These are phyloP conservation scores for Carallia pectinifolia DNA, from an alignment of 345 rosid species.

Conservation along the genomic window DNA sequence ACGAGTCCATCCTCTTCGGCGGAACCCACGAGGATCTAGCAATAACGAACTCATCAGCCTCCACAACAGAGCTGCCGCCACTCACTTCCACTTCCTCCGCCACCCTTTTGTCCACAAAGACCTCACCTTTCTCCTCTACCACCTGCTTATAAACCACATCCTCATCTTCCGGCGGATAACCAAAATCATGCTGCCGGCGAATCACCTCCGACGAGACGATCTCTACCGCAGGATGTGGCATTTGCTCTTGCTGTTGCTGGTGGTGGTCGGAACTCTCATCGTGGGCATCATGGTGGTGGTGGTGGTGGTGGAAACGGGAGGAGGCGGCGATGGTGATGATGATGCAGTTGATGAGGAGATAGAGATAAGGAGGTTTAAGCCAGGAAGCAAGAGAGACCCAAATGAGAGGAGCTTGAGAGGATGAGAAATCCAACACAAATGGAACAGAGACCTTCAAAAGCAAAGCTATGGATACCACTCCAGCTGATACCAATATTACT, in stretches of 20 bases:
- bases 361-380: conserved; percentile 62
- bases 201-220: not conserved
- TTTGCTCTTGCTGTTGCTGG: conserved; percentile 4
- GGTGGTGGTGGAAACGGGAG: conserved; percentile 36
- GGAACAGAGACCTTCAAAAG: conserved; percentile 37
- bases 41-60: conserved; percentile 34
- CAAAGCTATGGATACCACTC: conserved; percentile 32
- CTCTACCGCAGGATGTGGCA: not conserved
- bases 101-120: conserved; percentile 19
- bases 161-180: conserved; percentile 6
- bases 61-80: conserved; percentile 5
- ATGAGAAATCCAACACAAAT: conserved; percentile 29
- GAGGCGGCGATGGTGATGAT: conserved; percentile 55
- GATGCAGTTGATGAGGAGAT: conserved; percentile 46
- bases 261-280: not conserved
- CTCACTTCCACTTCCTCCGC: conserved; percentile 7
- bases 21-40: conserved; percentile 34
- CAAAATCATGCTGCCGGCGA: not conserved
- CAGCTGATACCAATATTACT: conserved; percentile 37
- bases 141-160: not conserved
- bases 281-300: not conserved
- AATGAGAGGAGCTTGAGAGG: conserved; percentile 32
- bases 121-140: not conserved
- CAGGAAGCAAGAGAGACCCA: conserved; percentile 46
- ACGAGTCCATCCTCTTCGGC: conserved; percentile 22